phyloP scores from a whole-genome alignment of 495 filamentous ascomycete species.

The Ascodesmis nigricans region DNA sequence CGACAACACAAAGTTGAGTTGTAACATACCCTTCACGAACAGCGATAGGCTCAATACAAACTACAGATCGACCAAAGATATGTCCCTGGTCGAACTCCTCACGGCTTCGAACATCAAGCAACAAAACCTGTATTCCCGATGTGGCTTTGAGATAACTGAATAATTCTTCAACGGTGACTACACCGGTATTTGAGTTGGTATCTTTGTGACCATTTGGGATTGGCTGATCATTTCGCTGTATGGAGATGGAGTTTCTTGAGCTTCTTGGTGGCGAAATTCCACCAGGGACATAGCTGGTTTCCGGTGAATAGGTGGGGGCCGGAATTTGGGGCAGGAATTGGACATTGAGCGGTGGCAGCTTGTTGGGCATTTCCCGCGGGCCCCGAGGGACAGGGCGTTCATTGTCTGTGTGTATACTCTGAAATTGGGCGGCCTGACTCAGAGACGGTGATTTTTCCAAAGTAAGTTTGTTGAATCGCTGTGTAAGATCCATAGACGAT shows the following conservation, averaged over 20 bases:
- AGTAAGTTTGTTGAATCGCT: constrained; percentile 10
- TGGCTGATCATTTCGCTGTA: too few relatives aligned
- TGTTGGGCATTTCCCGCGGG: constrained; percentile 11
- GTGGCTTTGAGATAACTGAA: constrained; percentile 34
- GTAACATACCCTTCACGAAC: constrained; percentile 30
- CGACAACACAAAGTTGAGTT: constrained; percentile 1
- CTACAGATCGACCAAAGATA: constrained; percentile 54
- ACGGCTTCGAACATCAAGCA: constrained; percentile 71
- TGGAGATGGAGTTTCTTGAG: neutral
- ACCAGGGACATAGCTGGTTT: constrained; percentile 12
- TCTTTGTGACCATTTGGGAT: constrained; percentile 32
- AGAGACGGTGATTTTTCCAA: too few relatives aligned
- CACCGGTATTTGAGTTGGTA: too few relatives aligned
- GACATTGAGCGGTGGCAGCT: constrained; percentile 12
- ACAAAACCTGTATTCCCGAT: constrained; percentile 37
- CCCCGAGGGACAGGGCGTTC: constrained; percentile 1
- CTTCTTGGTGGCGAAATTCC: constrained; percentile 14
- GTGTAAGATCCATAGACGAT: constrained; percentile 10
- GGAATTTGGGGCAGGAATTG: constrained; percentile 15
- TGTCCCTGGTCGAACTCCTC: constrained; percentile 73
- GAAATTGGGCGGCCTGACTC: constrained; percentile 4
- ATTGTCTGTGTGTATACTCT: constrained; percentile 1
- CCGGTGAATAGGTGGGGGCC: constrained; percentile 20
- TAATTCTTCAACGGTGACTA: constrained; percentile 43
- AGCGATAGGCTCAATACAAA: constrained; percentile 77